Base-by-base conservation (phyloP, 441 rosid species). In the Euphorbia corollata region DNA sequence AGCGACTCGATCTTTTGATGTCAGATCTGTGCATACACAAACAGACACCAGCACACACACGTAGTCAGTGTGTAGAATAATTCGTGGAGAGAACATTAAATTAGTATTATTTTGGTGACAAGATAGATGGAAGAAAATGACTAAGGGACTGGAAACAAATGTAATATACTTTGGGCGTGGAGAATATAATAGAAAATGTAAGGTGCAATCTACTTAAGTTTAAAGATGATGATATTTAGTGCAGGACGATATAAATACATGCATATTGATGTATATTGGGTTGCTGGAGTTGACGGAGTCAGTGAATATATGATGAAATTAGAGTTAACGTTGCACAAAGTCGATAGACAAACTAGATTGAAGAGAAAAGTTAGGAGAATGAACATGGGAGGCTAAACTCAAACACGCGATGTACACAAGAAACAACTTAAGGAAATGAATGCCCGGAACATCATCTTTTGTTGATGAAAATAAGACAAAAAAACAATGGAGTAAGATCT, bases 1-100 rank as follows among this genome's bases (percentile, higher is more conserved):
- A 77, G 86, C 76, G 27, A 51, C 50, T 53, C 30, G 20, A 55
- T 68, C 36, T 61, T 64, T 9, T 51, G 54, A 6, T 50, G 22
- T 11, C 30, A 13, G 54, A 54, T 54, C 24, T 54, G 58, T 24
- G 19, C 12, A 8, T 0, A 20, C 58, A 54, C 15, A 8, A 54
- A 10, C 41, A 36, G 2, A 8, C 41, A 36, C 41, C 41, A 5
- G 41, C 41, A 36, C 41, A 36, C 41, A 36, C 41, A 36, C 8
- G 9, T 10, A 8, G 58, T 54, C 11, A 10, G 19, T 8, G 1
- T 6, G 3, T 54, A 54, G 56, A 0, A 0, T 5, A 8, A 6
- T 18, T 54, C 15, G 20, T 20, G 58, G 58, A 3, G 20, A 54
- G 30, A 54, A 54, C 20, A 54, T 11, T 22, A 54, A 54, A 6